These are phyloP conservation scores for Colletotrichum sojae DNA, from an alignment of 2,329 filamentous ascomycete species.

Conservation along the genomic window DNA sequence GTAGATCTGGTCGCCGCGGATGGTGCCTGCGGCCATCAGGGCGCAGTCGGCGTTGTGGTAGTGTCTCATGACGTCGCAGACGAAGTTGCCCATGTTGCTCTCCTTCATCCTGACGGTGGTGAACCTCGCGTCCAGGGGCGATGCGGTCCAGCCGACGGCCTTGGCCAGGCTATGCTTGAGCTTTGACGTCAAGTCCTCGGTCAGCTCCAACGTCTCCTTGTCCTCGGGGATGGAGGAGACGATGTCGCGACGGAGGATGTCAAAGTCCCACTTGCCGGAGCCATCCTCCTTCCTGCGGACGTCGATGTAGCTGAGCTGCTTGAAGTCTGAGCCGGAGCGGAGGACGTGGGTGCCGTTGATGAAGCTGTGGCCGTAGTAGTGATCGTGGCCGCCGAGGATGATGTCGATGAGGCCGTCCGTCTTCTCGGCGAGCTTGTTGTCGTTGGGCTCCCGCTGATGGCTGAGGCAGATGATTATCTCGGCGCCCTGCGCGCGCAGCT, in stretches of 20 bases:
- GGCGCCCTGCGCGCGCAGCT: constrained; percentile 81
- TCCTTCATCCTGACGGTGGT: constrained; percentile 83
- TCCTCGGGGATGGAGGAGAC: constrained; percentile 78
- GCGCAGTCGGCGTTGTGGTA: constrained; percentile 86
- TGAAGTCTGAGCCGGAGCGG: constrained; percentile 92
- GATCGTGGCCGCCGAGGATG: constrained; percentile 90
- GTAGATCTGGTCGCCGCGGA: constrained; percentile 91
- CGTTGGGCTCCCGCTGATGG: constrained; percentile 90
- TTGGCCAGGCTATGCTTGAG: constrained; percentile 85
- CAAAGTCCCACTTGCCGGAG: constrained; percentile 79
- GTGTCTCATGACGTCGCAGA: constrained; percentile 90
- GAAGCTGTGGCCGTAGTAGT: constrained; percentile 85
- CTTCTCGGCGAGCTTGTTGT: constrained; percentile 85
- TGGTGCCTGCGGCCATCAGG: constrained; percentile 88
- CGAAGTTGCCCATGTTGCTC: constrained; percentile 91
- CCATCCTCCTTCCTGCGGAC: constrained; percentile 70
- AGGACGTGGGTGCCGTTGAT: constrained; percentile 87
- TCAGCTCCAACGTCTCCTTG: constrained; percentile 70
- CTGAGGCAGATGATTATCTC: constrained; percentile 87
- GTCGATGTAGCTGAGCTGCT: constrained; percentile 91
- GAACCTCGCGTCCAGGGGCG: constrained; percentile 88
- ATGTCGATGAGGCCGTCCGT: constrained; percentile 84
- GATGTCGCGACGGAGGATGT: constrained; percentile 82
- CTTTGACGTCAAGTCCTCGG: constrained; percentile 78
- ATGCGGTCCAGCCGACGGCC: constrained; percentile 85